Evolutionary conservation across 2,329 filamentous ascomycete species (phyloP), one percentile per base, ranked within the genome.

Genomic region (Phyllosticta capitalensis): DNA sequence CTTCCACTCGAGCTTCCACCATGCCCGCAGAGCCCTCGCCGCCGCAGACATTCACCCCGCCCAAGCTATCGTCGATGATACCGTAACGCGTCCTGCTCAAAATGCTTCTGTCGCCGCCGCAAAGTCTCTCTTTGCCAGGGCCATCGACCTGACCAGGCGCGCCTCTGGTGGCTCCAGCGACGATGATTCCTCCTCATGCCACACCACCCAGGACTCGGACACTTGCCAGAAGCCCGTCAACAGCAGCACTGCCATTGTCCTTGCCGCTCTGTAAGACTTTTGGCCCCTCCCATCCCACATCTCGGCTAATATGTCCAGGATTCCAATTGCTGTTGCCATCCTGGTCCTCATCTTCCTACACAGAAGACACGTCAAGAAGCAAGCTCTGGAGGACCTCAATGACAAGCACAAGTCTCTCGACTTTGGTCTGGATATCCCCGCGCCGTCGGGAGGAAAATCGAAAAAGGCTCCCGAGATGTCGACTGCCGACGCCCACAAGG

Each of bases 391-490:
- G 75, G 94, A 99, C 75, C 80, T 82, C 19, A 84, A 88, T 63
- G 92, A 96, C 72, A 89, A 90, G 65, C 90, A 95, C 74, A 92
- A 88, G 69, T 94, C 90, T 0, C 81, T 97, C 69, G 94, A 99
- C 72, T 99, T 96, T 70, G 94, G 94, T 38, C 75, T 96, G 69
- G 90, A 87, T 60, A 62, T 69, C 45, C 64, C 68, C 55, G 54
- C 54, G 52, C 26, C 33, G 21, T 28, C 56, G 20, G n/a, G 12
- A 2, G 54, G 58, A 21, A 55, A 54, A 48, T n/a, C 52, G 12
- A 67, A 64, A 21, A 68, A 67, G 58, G 66, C 68, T 56, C 75
- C 78, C 64, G 75, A 85, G 73, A 77, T 84, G 79, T 80, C 77
- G 24, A 80, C 89, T 68, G 85, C 85, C 12, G 74, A 79, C 63